Percentiles rank a stretch among this genome's conserved stretches.
Conservation (phyloP, 2,329 filamentous ascomycete species). For the Aspergillus sp. region DNA sequence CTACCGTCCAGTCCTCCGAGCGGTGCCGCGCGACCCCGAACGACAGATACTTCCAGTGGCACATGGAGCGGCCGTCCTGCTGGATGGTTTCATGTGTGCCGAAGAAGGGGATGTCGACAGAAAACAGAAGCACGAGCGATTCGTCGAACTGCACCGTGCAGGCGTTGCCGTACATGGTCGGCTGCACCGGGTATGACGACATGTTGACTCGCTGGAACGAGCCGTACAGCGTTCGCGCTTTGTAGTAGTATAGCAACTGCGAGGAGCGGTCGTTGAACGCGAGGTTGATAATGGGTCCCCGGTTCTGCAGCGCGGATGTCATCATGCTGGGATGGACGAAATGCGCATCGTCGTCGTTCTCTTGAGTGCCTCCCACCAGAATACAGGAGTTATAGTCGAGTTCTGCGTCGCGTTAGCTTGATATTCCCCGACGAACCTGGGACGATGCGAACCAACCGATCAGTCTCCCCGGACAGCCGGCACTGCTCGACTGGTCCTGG, state of each 20-base stretch:
- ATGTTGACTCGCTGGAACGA: slow-evolving; percentile 30
- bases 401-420: slow-evolving; percentile 13
- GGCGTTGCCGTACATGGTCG: slow-evolving; percentile 20
- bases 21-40: slow-evolving; percentile 36
- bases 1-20: slow-evolving; percentile 32
- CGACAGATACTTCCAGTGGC: slow-evolving; percentile 41
- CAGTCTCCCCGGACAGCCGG: slow-evolving; percentile 6
- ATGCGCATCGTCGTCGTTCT: background rate
- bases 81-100: slow-evolving; percentile 28
- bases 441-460: slow-evolving; percentile 19
- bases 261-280: slow-evolving; percentile 35
- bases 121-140: slow-evolving; percentile 29
- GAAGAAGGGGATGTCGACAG: slow-evolving; percentile 40
- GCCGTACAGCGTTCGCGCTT: slow-evolving; percentile 32
- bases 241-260: slow-evolving; percentile 36
- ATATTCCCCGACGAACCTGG: background rate
- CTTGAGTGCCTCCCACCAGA: slow-evolving; percentile 15
- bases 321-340: slow-evolving; percentile 1
- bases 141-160: slow-evolving; percentile 24
- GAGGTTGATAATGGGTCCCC: slow-evolving; percentile 27
- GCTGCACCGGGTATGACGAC: slow-evolving; percentile 7
- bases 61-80: slow-evolving; percentile 15
- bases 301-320: slow-evolving; percentile 1
- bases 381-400: slow-evolving; percentile 16
- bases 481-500: slow-evolving; percentile 6